Evolutionary conservation across 768 basidiomycete species (phyloP).

Genomic region (Amanita thiersii): DNA sequence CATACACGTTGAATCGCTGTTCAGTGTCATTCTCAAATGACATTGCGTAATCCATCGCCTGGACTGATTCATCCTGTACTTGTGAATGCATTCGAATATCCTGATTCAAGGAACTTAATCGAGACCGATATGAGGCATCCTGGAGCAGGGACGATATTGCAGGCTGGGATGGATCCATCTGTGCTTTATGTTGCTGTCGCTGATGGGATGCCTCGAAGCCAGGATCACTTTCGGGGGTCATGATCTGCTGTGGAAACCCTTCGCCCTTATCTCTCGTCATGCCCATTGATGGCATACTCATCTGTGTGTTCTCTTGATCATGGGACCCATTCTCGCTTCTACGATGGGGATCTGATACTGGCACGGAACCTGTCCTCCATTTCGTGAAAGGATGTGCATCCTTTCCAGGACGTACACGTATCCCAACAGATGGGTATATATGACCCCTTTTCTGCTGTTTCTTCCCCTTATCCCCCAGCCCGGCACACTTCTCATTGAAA

Average conservation of each 20-base stretch:
- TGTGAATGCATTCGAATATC: not conserved
- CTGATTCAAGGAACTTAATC: not conserved
- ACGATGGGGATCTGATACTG: not conserved
- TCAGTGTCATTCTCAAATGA: not conserved
- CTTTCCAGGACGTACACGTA: constrained; percentile 36
- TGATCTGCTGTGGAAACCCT: not conserved
- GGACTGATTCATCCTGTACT: not conserved
- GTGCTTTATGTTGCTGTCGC: not conserved
- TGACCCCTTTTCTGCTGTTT: constrained; percentile 32
- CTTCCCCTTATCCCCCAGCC: constrained; percentile 23
- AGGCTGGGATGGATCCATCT: not conserved
- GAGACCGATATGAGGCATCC: not conserved
- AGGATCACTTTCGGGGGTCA: not conserved
- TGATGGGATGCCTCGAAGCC: too few relatives aligned
- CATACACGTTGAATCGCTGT: not conserved
- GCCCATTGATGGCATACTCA: not conserved
- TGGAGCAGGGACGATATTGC: not conserved
- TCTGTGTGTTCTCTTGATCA: not conserved
- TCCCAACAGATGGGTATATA: constrained; percentile 34
- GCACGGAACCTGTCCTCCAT: constrained; percentile 5
- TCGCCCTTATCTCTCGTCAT: not conserved
- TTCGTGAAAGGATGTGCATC: constrained; percentile 13
- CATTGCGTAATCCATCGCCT: not conserved
- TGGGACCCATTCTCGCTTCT: not conserved
- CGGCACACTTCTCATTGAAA: constrained; percentile 4